A percentile compares a stretch with the other conserved stretches of the same genome.
These are phyloP conservation scores for Scedosporium boydii DNA, from an alignment of 2,329 filamentous ascomycete species.

Conservation along the genomic window DNA sequence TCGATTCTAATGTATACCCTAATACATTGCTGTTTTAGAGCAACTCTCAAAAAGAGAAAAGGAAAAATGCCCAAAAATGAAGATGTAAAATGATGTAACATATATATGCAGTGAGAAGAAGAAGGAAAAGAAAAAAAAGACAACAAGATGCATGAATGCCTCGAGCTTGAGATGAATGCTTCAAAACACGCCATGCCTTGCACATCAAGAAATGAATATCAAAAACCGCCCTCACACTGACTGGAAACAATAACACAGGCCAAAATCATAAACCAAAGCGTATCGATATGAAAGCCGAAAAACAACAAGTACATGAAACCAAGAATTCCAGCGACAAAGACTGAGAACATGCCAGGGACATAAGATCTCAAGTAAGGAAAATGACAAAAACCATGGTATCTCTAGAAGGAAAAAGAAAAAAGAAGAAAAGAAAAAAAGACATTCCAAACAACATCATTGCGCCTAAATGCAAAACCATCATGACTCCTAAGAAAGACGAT, in stretches of 20 bases:
- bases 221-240: neutral
- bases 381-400: slow-evolving; percentile 1
- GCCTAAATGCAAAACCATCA: neutral
- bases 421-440: slow-evolving; percentile 2
- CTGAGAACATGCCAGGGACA: slow-evolving; percentile 2
- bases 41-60: neutral
- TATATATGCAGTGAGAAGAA: slow-evolving; percentile 6
- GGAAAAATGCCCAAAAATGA: slow-evolving; percentile 2
- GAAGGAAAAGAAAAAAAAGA: no score
- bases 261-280: neutral
- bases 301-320: neutral
- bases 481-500: neutral
- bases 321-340: neutral
- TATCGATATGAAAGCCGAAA: neutral
- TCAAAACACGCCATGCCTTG: slow-evolving; percentile 8
- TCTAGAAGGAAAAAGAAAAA: slow-evolving; percentile 2
- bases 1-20: slow-evolving; percentile 9
- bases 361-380: slow-evolving; percentile 1
- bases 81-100: slow-evolving; percentile 2
- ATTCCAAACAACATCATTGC: neutral
- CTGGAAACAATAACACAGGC: neutral
- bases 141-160: slow-evolving; percentile 1
- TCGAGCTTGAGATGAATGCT: slow-evolving; percentile 4
- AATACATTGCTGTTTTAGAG: slow-evolving; percentile 6
- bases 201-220: neutral